phyloP scores from a whole-genome alignment of 768 basidiomycete species.

The Tylopilus plumbeoviolaceoides region DNA sequence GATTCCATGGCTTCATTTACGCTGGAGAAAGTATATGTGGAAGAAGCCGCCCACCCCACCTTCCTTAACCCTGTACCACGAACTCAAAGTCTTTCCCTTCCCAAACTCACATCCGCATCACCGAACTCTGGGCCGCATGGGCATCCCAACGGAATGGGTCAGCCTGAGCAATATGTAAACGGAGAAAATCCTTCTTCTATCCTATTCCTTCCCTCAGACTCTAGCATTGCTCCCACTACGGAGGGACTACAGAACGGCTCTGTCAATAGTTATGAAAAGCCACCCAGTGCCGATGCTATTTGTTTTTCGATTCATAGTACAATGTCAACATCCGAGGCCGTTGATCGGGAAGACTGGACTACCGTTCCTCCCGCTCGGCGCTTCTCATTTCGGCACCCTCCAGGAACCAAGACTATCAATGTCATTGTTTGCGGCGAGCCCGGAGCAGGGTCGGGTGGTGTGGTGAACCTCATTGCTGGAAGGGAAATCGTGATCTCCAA shows the following conservation, averaged over 20 bases:
- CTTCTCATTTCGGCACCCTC: neutral
- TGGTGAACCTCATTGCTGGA: neutral
- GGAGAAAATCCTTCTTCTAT: too few species aligned
- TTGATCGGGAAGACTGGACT: neutral
- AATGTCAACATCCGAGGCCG: neutral
- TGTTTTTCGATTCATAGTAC: neutral
- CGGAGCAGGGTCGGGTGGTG: neutral
- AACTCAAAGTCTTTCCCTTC: neutral
- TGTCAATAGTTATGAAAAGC: neutral
- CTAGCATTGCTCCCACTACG: neutral
- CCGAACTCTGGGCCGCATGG: too few species aligned
- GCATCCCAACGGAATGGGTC: too few species aligned
- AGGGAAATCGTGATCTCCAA: neutral
- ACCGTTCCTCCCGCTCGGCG: too few species aligned
- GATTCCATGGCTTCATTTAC: neutral
- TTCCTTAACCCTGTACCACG: neutral
- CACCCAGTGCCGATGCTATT: neutral
- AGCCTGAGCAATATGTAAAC: too few species aligned
- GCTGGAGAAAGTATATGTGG: neutral
- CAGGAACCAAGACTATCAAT: neutral
- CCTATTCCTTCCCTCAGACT: neutral
- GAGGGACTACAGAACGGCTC: neutral
- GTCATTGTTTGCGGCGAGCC: neutral
- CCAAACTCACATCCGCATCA: too few species aligned
- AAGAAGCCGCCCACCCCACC: neutral